These are phyloP conservation scores for Trypanosoma brucei DNA, from an alignment of 208 protist genomes.

Conservation along the genomic window DNA sequence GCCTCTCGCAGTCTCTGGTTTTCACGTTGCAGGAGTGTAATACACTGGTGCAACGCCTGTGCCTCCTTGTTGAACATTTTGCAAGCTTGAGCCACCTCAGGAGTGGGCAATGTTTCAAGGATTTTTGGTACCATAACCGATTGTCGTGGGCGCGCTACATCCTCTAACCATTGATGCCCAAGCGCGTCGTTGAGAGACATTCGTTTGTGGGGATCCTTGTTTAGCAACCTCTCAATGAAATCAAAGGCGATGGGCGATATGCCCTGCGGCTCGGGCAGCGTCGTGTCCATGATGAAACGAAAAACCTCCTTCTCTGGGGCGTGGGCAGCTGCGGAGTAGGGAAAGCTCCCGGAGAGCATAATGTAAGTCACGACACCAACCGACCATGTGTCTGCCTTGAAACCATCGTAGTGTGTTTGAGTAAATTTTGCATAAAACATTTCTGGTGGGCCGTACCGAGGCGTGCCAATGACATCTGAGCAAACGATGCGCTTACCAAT, in stretches of 20 bases:
- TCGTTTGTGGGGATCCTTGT: slow-evolving; percentile 88
- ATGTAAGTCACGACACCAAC: slow-evolving; percentile 97
- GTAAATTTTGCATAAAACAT: slow-evolving; percentile 92
- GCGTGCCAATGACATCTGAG: slow-evolving; percentile 88
- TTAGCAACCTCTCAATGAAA: slow-evolving; percentile 82
- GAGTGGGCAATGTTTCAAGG: slow-evolving; percentile 28
- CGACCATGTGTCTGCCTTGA: slow-evolving; percentile 94
- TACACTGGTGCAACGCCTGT: slow-evolving; percentile 62
- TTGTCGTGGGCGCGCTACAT: slow-evolving; percentile 58
- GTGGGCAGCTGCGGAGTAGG: slow-evolving; percentile 90
- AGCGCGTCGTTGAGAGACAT: slow-evolving; percentile 82
- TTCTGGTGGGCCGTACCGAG: slow-evolving; percentile 86
- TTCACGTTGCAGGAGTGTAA: slow-evolving; percentile 68
- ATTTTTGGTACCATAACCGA: slow-evolving; percentile 70
- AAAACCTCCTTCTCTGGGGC: slow-evolving; percentile 91
- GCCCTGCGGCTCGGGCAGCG: slow-evolving; percentile 64
- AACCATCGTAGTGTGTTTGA: slow-evolving; percentile 91
- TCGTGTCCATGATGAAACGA: slow-evolving; percentile 81
- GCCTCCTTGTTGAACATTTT: slow-evolving; percentile 72
- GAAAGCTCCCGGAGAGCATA: slow-evolving; percentile 94
- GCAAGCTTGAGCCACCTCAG: slow-evolving; percentile 63
- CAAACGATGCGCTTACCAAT: slow-evolving; percentile 80
- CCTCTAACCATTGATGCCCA: slow-evolving; percentile 84
- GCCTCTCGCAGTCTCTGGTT: slow-evolving; percentile 56
- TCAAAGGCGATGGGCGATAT: slow-evolving; percentile 66